Base-by-base conservation (phyloP, 495 filamentous ascomycete genomes). In the Aspergillus conjunctus region DNA sequence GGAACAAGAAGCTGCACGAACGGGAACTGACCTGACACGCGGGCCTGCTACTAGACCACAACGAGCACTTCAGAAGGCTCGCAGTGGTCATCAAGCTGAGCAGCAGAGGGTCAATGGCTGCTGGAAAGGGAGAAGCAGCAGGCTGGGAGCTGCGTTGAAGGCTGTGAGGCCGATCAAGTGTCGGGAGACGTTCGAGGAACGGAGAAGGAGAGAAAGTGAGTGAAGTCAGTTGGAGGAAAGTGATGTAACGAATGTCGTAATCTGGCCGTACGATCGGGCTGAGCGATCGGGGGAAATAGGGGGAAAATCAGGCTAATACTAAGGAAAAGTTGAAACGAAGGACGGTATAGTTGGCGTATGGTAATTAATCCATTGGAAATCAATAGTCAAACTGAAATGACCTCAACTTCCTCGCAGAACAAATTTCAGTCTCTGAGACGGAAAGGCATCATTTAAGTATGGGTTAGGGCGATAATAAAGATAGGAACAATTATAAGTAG, bases 1-100 rank as follows among this genome's bases (percentile, higher is more conserved):
- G 54, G 45, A 46, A 59, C 54, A 49, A 20, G 15, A 32, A 62
- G 48, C 46, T 56, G 59, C 12, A 45, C 44, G 18, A 48, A 48
- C 44, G 18, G 44, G 18, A 22, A 20, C 26, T 43, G 46, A 45
- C 64, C 54, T 53, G 32, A 50, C 48, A 54, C 30, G 22, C 49
- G 49, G 53, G 46, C 59, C 37, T 64, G 61, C 54, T 60, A 43
- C 58, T 63, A 56, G 67, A 69, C 67, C 63, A 56, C 64, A 61
- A 66, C 67, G 61, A 69, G 67, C 61, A 54, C 53, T 54, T 6
- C 26, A 26, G 54, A 17, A 55, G 46, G 54, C 59, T 55, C 61
- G 63, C 46, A 53, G 64, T 58, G 54, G 64, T 66, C 67, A 66
- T 66, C 49, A 61, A 65, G 59, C 59, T 51, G 50, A 59, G 59